Base-by-base conservation (phyloP, 495 filamentous ascomycete genomes). In the Margaritispora aquatica region DNA sequence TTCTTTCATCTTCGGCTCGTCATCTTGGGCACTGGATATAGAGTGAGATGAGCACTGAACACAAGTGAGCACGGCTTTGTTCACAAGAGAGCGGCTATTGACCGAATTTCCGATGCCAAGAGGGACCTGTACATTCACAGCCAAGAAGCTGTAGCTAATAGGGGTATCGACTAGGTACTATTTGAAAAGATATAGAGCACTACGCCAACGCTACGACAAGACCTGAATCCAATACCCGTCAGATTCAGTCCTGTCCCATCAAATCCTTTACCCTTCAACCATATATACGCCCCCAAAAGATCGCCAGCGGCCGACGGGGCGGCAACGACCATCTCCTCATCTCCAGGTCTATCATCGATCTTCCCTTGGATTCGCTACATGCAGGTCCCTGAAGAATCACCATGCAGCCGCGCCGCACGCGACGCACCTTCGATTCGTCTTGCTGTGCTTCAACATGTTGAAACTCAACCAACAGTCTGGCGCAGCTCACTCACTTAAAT, bases 131-230 rank as follows among this genome's bases (percentile, higher is more conserved):
- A 26, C 13, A 8, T 29, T 53, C 27, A 53, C 27, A 36, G 27
- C 26, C n/a, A 5, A 24, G 20, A 23, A 54, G 36, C 20, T 21
- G 21, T 59, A 46, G 63, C 51, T 54, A 48, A 55, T 60, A 20
- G 34, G 38, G 51, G 54, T 47, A 51, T 55, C 24, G 58, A 61
- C 31, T 70, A 97, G 93, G 69, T 96, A 97, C 74, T 94, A 93
- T 76, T 75, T 98, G 61, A 97, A 96, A 76, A 84, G 88, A 71
- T 98, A 98, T 77, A 85, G 94, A 63, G 83, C 90, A 49, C 78
- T 98, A 64, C 85, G 85, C 66, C 83, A 92, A 75, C 81, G 90
- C 68, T 97, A 97, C 76, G 82, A 85, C 52, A 63, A 66, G 38
- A 20, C 56, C 19, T 62, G 24, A 61, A 50, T 8, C 15, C 26